Base-by-base conservation (phyloP, 331 rosid species). In the Prunus yedoensis region DNA sequence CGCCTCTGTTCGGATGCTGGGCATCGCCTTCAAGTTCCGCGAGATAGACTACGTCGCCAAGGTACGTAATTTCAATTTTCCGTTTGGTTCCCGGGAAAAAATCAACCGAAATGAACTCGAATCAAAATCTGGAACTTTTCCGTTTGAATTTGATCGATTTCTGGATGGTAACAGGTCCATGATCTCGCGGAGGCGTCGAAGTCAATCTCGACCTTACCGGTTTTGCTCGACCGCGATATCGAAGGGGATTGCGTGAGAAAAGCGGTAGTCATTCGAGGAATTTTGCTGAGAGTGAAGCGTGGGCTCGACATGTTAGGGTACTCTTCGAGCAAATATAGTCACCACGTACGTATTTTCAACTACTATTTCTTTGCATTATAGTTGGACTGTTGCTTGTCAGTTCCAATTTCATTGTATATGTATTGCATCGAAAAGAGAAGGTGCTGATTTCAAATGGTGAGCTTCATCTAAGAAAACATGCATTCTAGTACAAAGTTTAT, bases 1-100 rank as follows among this genome's bases (percentile, higher is more conserved):
- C 96, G n/a, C 97, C 99, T 74, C 96, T 94, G 71, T 94, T 94
- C 65, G 92, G 90, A 14, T 94, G 89, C 83, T 32, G 68, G 99
- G 97, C 54, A 82, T 94, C 53, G 99, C 99, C 49, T 94, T 94
- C 90, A 92, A 89, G 85, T 94, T 94, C 66, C 97, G 97, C 32
- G 99, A 94, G 83, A 89, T 38, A 65, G 99, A 94, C 83, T 94
- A 86, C 66, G 97, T 92, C 45, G 82, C 95, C 80, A 94, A 92
- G 96, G 99, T 90, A 64, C 66, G 23, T 6, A 1, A 35, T 47
- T 27, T 28, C 47, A 2, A 17, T n/a, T 35, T 8, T 30, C 21
- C 11, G 21, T 47, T 70, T 58, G 27, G 43, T 10, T 78, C 57
- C 49, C 4, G 46, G 10, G 71, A 51, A 62, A 51, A 78, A n/a